Percentiles rank a stretch among this genome's conserved stretches.
Evolutionary conservation across 2,329 filamentous ascomycete species (phyloP).

Genomic region (Colletotrichum cordylinicola): DNA sequence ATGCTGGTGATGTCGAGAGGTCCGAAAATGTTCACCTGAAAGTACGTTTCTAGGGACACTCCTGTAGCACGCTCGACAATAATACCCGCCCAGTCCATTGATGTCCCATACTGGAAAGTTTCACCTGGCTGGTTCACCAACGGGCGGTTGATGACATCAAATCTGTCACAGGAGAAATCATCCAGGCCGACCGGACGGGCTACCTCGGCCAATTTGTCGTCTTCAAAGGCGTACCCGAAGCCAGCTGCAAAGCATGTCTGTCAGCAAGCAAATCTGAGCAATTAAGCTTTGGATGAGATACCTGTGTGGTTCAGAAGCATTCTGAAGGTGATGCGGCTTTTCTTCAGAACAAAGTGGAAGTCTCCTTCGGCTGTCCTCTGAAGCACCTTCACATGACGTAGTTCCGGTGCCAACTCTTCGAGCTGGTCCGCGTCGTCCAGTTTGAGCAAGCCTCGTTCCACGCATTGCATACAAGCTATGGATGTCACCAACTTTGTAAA

Average conservation of each 20-base stretch:
- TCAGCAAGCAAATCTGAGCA: not conserved
- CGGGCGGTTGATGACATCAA: constrained; percentile 45
- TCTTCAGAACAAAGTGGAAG: constrained; percentile 31
- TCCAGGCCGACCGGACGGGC: not conserved
- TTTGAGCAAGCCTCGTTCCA: constrained; percentile 54
- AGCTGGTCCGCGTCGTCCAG: constrained; percentile 50
- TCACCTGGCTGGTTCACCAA: constrained; percentile 56
- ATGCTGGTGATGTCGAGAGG: constrained; percentile 47
- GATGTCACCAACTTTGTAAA: constrained; percentile 52
- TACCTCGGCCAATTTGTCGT: constrained; percentile 19
- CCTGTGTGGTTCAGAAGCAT: constrained; percentile 58
- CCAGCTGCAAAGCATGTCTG: constrained; percentile 35
- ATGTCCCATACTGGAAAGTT: constrained; percentile 53
- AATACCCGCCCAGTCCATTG: constrained; percentile 58
- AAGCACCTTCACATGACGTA: constrained; percentile 53
- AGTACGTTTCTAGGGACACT: constrained; percentile 44
- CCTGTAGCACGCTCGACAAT: constrained; percentile 54
- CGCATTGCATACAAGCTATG: constrained; percentile 57
- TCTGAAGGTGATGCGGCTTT: constrained; percentile 49
- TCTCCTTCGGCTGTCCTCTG: constrained; percentile 36
- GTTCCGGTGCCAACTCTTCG: constrained; percentile 44
- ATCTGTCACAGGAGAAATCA: not conserved
- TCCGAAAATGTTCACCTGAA: constrained; percentile 47
- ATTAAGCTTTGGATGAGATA: not conserved
- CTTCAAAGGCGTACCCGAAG: constrained; percentile 46